Base-by-base conservation (phyloP, 2,329 filamentous ascomycete species). In the Xylaria arbuscula region DNA sequence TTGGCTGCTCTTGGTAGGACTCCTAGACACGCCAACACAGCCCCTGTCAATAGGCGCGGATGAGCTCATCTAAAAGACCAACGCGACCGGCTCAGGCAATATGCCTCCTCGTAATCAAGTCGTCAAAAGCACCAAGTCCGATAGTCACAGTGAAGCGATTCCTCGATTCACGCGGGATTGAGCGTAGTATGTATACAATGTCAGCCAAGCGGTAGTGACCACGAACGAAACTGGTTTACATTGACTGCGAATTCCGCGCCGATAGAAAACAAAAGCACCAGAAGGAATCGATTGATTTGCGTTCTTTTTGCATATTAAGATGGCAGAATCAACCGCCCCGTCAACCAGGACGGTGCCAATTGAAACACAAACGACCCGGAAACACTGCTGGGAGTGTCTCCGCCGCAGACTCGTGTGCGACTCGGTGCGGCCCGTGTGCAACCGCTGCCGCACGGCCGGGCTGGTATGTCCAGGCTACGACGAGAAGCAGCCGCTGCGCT, bases 301-400 rank as follows among this genome's bases (percentile, higher is more conserved):
- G 28, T 28, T 5, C 28, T 3, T 28, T 28, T 5, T 28, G 5
- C 28, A 2, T 3, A 5, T 5, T 28, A 5, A 28, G 28, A 28
- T 28, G 28, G 28, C 28, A 11, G 57, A 60, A 13, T 53, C 60
- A 34, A 45, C 42, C 32, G 10, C 17, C 19, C 53, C 58, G 47
- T 34, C 56, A 22, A 47, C 57, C 57, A 40, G 9, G 9, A n/a
- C n/a, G n/a, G n/a, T n/a, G 34, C 32, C 24, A 32, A 22, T 42
- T 32, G 55, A 63, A 3, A 17, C 57, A 1, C 32, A n/a, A n/a
- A n/a, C n/a, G n/a, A n/a, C 57, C 15, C 68, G 67, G 38, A 75
- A 72, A 56, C 79, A 81, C 61, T 83, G 81, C 70, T 83, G 81
- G 81, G 81, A 82, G 67, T 83, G 81, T 66, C 79, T 75, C 24